Evolutionary conservation across 1,284 basidiomycete genomes (phyloP).

Genomic region (Austropuccinia psidii): DNA sequence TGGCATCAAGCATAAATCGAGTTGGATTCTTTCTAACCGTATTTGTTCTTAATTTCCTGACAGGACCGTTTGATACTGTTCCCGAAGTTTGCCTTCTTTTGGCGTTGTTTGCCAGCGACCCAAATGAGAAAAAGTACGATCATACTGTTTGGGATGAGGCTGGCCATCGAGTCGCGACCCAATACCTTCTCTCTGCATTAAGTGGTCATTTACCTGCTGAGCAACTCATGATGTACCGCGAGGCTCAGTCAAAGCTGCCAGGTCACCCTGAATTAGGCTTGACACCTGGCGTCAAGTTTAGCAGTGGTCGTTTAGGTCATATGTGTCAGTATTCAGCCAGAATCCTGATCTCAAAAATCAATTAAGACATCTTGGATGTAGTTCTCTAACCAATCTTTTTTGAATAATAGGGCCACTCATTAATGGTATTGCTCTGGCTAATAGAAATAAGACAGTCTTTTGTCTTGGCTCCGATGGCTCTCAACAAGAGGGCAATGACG

Average conservation of each 20-base stretch:
- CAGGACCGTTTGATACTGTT: slow-evolving; percentile 74
- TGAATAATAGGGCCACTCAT: slow-evolving; percentile 48
- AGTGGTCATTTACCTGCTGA: slow-evolving; percentile 63
- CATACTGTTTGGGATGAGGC: slow-evolving; percentile 48
- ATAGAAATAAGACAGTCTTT: slow-evolving; percentile 66
- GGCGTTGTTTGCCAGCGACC: slow-evolving; percentile 61
- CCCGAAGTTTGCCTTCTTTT: slow-evolving; percentile 69
- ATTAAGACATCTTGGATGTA: background rate
- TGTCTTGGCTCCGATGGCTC: slow-evolving; percentile 76
- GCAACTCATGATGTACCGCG: slow-evolving; percentile 71
- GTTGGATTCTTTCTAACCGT: background rate
- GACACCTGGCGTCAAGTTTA: slow-evolving; percentile 77
- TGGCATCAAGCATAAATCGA: background rate
- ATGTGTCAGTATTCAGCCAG: slow-evolving; percentile 31
- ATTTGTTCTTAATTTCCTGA: background rate
- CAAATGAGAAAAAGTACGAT: slow-evolving; percentile 41
- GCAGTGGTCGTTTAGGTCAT: slow-evolving; percentile 53
- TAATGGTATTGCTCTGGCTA: slow-evolving; percentile 70
- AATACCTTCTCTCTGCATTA: slow-evolving; percentile 68
- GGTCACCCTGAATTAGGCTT: slow-evolving; percentile 76
- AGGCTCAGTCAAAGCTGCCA: slow-evolving; percentile 71
- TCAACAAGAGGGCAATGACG: slow-evolving; percentile 79
- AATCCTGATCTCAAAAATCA: slow-evolving; percentile 57
- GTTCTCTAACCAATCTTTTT: slow-evolving; percentile 47
- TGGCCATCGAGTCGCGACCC: slow-evolving; percentile 79